Conservation (phyloP, 208 protist genomes). For the Leishmania turanica region DNA sequence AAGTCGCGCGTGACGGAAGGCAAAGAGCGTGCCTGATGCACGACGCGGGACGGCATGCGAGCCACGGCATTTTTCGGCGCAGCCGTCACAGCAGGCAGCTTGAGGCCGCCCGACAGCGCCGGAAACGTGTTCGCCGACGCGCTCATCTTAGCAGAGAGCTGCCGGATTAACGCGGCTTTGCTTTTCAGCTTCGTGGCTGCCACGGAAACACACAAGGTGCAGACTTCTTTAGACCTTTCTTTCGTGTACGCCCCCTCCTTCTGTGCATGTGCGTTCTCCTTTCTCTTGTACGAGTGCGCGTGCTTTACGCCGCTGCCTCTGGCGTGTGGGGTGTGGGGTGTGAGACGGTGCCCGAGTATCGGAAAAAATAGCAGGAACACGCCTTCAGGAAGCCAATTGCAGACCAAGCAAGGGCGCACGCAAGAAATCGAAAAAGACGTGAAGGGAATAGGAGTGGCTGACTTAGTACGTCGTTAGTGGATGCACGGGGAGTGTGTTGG, state of each 20-base stretch:
- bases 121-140: constrained; percentile 19
- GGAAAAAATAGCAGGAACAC: constrained; percentile 8
- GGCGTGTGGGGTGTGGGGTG: neutral
- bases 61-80: neutral
- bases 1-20: constrained; percentile 19
- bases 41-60: constrained; percentile 11
- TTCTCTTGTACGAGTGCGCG: neutral
- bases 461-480: neutral
- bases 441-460: neutral
- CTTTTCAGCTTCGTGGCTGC: constrained; percentile 12
- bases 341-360: constrained; percentile 3
- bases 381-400: neutral
- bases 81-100: constrained; percentile 15
- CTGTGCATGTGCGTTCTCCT: neutral
- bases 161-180: constrained; percentile 27
- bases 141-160: constrained; percentile 34
- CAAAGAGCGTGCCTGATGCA: constrained; percentile 29
- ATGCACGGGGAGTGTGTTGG: neutral
- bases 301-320: neutral
- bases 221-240: neutral
- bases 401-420: neutral
- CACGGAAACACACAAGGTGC: neutral
- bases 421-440: neutral
- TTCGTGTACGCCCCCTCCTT: neutral
- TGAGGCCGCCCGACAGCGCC: neutral